Conservation (phyloP, 768 basidiomycete genomes). For the Leccinum rimulosum region DNA sequence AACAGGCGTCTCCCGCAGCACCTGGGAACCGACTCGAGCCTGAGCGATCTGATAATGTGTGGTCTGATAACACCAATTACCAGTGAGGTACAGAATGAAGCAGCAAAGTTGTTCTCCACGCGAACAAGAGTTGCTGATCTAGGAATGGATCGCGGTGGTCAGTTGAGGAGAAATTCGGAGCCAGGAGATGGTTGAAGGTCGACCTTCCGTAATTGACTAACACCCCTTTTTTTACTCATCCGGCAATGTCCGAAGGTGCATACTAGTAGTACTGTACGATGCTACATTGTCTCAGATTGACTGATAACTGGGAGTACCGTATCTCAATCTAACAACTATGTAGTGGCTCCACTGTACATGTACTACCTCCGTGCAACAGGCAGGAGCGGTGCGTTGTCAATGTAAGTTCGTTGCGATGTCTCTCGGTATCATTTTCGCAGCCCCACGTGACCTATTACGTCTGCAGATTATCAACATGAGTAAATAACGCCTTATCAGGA, state of each 20-base stretch:
- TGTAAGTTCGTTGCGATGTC: neutral
- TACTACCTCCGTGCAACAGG: neutral
- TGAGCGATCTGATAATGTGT: neutral
- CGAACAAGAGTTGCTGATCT: neutral
- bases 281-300: neutral
- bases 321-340: neutral
- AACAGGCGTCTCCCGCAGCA: slow-evolving; percentile 16
- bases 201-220: slow-evolving; percentile 12
- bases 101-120: neutral
- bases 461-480: no score
- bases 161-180: neutral
- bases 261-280: neutral
- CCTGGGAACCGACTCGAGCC: neutral
- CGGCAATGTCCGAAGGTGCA: slow-evolving; percentile 11
- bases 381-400: neutral
- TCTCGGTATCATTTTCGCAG: no score
- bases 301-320: neutral
- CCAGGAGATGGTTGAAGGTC: slow-evolving; percentile 2
- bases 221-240: slow-evolving; percentile 14
- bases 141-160: slow-evolving; percentile 1
- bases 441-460: no score
- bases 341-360: neutral
- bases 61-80: slow-evolving; percentile 4
- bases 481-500: no score
- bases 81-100: neutral